Conservation (phyloP, 768 basidiomycete genomes). For the Porpolomopsis calyptriformis region DNA sequence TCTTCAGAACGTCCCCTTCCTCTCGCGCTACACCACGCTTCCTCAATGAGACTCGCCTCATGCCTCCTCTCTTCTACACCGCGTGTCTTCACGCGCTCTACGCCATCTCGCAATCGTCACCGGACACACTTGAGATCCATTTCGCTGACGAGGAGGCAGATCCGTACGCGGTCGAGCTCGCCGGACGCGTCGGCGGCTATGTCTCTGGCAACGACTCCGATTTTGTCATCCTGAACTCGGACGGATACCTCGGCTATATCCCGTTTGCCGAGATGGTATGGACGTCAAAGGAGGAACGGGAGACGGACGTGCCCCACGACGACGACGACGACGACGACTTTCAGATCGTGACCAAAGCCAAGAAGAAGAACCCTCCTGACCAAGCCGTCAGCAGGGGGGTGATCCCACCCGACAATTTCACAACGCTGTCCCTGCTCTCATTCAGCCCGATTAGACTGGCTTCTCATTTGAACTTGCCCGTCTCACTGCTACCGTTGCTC, state of each 20-base stretch:
- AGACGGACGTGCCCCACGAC: constrained; percentile 15
- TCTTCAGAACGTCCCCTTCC: constrained; percentile 65
- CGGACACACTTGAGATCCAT: constrained; percentile 39
- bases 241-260: constrained; percentile 70
- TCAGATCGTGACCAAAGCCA: constrained; percentile 45
- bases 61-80: constrained; percentile 56
- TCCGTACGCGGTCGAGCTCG: constrained; percentile 76
- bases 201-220: constrained; percentile 77
- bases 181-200: constrained; percentile 60
- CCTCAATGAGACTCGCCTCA: constrained; percentile 59
- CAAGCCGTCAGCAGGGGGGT: constrained; percentile 26
- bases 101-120: constrained; percentile 21
- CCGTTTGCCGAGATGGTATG: constrained; percentile 71
- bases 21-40: constrained; percentile 60
- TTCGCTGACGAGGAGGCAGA: constrained; percentile 79
- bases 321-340: constrained; percentile 45
- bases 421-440: constrained; percentile 43
- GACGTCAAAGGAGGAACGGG: constrained; percentile 27
- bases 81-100: constrained; percentile 49
- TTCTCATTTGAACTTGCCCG: constrained; percentile 52
- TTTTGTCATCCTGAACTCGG: constrained; percentile 66
- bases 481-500: constrained; percentile 63
- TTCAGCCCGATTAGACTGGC: constrained; percentile 58
- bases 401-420: constrained; percentile 45
- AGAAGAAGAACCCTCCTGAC: constrained; percentile 28